A percentile compares a stretch with the other conserved stretches of the same genome.
Conservation (phyloP, 768 basidiomycete genomes). For the Collybia sordida region DNA sequence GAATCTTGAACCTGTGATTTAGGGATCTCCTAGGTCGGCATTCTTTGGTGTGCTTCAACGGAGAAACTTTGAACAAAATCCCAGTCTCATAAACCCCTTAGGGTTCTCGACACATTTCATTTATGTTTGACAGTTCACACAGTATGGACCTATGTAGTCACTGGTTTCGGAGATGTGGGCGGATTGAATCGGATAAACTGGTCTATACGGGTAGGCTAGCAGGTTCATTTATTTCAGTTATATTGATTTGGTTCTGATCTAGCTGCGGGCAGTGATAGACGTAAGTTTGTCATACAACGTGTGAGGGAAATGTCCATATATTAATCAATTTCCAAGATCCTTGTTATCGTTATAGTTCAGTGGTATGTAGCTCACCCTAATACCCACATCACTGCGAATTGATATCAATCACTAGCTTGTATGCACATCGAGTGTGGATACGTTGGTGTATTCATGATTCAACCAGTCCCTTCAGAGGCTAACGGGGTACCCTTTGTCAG, state of each 20-base stretch:
- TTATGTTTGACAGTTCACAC: constrained; percentile 24
- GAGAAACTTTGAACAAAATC: background rate
- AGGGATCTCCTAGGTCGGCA: constrained; percentile 21
- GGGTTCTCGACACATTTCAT: constrained; percentile 27
- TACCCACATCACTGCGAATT: too few relatives aligned
- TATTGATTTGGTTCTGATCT: too few relatives aligned
- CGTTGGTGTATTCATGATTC: constrained; percentile 30
- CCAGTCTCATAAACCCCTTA: constrained; percentile 1
- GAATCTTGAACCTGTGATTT: too few relatives aligned
- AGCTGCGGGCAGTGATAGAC: too few relatives aligned
- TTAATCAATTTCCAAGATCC: too few relatives aligned
- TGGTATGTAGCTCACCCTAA: too few relatives aligned
- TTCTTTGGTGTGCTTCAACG: constrained; percentile 29
- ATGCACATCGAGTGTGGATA: constrained; percentile 45
- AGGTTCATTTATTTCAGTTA: too few relatives aligned
- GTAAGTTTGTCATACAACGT: too few relatives aligned
- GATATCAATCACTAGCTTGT: constrained; percentile 28
- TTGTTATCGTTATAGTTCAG: too few relatives aligned
- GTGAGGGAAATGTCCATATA: too few relatives aligned
- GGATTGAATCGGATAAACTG: constrained; percentile 11
- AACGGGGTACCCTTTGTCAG: constrained; percentile 10
- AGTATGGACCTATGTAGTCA: constrained; percentile 25
- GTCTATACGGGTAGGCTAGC: background rate
- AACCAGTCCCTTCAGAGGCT: too few relatives aligned
- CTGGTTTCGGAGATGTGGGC: constrained; percentile 20